Base-by-base conservation (phyloP, 768 basidiomycete species). In the Leccinum pellstonianum region DNA sequence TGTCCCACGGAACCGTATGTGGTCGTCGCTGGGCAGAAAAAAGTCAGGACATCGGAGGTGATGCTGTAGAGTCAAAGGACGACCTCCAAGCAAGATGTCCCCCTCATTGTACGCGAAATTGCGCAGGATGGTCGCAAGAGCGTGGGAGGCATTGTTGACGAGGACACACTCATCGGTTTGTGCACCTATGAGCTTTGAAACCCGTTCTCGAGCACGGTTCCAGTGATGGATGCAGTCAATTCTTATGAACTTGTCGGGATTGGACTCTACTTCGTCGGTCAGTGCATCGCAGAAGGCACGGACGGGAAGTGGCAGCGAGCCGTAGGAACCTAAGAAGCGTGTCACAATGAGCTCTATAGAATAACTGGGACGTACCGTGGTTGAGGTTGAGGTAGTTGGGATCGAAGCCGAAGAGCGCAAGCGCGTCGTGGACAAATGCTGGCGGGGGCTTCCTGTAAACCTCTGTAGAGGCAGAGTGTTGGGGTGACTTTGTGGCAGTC, bases 311-410 rank as follows among this genome's bases (percentile, higher is more conserved):
- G 86, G 83, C 3, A 83, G 69, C 1, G 83, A 80, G 3, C 86
- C 86, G 64, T 80, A 87, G 0, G 86, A 82, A 15, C 86, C 86
- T 87, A 58, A 17, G 21, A 21, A 21, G 21, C 21, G 21, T 21
- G 21, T 21, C 21, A 21, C 21, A 21, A 21, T 21, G 21, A 21
- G 21, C 21, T 21, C 21, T 21, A 21, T 21, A 21, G 21, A 21
- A 21, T 21, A 21, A 21, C 21, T 21, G 21, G 21, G 6, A 49
- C 76, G 33, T 55, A 86, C 88, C 88, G 54, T 85, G 76, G 67
- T 90, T 89, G 52, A 90, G 72, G 64, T 89, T 87, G 50, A 85
- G 67, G 58, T 87, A 88, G 43, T 77, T 76, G 5, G 83, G 77
- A 46, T 85, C 82, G 21, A 89, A 79, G 21, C 76, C 78, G 58